phyloP scores from a whole-genome alignment of 1,284 basidiomycete species.

The Gomphus sp. region DNA sequence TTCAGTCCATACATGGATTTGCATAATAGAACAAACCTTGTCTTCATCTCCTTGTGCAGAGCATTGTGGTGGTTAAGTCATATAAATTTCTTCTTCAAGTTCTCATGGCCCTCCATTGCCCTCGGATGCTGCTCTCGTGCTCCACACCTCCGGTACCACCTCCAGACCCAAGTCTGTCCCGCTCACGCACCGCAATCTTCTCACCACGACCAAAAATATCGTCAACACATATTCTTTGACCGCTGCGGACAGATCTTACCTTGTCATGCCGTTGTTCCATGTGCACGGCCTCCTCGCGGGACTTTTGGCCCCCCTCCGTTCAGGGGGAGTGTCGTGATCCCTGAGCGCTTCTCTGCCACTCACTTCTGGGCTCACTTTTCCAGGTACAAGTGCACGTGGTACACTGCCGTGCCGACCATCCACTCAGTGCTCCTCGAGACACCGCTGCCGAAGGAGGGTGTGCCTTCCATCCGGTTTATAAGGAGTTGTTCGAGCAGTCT shows the following conservation, averaged over 20 bases:
- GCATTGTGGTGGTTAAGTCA: too few relatives aligned
- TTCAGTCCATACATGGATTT: too few relatives aligned
- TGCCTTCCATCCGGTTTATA: conserved; percentile 35
- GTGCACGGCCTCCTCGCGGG: conserved; percentile 59
- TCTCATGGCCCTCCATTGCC: background rate
- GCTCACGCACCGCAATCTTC: conserved; percentile 47
- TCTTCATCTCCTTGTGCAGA: too few relatives aligned
- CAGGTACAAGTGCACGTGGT: conserved; percentile 43
- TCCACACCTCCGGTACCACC: conserved; percentile 60
- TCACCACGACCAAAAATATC: conserved; percentile 51
- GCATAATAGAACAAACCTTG: too few relatives aligned
- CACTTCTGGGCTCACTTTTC: conserved; percentile 50
- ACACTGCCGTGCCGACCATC: conserved; percentile 35
- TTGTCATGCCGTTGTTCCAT: conserved; percentile 66
- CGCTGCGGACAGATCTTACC: conserved; percentile 28
- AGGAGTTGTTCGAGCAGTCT: conserved; percentile 35
- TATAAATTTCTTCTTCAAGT: too few relatives aligned
- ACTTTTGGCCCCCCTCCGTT: conserved; percentile 48
- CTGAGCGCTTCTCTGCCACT: conserved; percentile 46
- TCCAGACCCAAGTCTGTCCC: conserved; percentile 54
- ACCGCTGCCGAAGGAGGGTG: conserved; percentile 21
- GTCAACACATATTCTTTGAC: conserved; percentile 48
- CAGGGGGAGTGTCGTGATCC: conserved; percentile 54
- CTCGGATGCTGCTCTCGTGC: conserved; percentile 31
- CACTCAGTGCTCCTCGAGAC: conserved; percentile 34